Evolutionary conservation across 495 filamentous ascomycete species (phyloP).

Genomic region (Rhypophila decipiens): DNA sequence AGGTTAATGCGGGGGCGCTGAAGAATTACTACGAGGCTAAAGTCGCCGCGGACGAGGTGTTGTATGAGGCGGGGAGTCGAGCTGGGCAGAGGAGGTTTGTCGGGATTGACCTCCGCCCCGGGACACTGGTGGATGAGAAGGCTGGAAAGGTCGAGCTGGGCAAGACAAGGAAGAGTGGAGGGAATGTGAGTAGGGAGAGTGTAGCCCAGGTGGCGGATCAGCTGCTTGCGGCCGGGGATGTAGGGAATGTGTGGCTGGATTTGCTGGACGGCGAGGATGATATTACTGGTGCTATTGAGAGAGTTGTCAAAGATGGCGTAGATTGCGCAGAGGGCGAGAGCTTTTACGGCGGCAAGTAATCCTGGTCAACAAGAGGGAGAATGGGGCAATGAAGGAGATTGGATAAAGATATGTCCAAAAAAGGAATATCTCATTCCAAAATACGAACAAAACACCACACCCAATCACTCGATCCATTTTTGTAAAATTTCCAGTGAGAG

Average conservation of each 20-base stretch:
- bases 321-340: constrained; percentile 61
- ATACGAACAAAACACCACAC: too few relatives aligned
- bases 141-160: constrained; percentile 61
- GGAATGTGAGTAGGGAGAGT: constrained; percentile 56
- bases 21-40: constrained; percentile 69
- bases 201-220: constrained; percentile 62
- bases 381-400: too few relatives aligned
- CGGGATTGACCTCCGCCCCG: constrained; percentile 66
- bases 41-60: constrained; percentile 64
- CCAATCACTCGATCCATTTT: too few relatives aligned
- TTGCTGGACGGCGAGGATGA: constrained; percentile 48
- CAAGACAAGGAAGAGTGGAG: constrained; percentile 44
- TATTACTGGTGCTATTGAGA: constrained; percentile 57
- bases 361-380: too few relatives aligned
- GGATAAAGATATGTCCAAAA: too few relatives aligned
- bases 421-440: too few relatives aligned
- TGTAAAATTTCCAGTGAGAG: too few relatives aligned
- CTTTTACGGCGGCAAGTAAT: too few relatives aligned
- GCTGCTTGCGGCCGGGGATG: constrained; percentile 54
- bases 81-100: constrained; percentile 45
- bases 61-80: constrained; percentile 57
- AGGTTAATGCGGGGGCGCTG: constrained; percentile 48
- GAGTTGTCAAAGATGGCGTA: constrained; percentile 54
- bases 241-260: constrained; percentile 40
- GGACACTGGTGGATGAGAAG: constrained; percentile 52